phyloP scores from a whole-genome alignment of 228 moss, liverwort and hornwort species.

The Sphagnum fallax region DNA sequence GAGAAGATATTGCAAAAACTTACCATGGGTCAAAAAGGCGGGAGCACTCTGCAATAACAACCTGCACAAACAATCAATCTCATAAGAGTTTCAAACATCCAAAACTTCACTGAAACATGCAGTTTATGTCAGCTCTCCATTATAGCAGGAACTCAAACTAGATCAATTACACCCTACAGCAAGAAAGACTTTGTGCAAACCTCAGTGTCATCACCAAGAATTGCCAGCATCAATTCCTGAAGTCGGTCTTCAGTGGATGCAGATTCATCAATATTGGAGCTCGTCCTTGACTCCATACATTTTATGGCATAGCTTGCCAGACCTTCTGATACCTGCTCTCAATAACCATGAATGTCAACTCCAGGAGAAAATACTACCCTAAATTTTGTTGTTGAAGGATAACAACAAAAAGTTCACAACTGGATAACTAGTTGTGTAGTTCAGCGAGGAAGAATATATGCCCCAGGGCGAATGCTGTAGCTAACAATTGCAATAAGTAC shows the following conservation, averaged over 20 bases:
- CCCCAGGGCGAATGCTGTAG: too few species aligned
- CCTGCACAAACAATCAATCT: slow-evolving; percentile 23
- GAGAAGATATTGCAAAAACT: slow-evolving; percentile 1
- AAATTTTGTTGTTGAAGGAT: too few species aligned
- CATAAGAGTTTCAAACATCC: not conserved
- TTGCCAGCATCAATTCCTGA: slow-evolving; percentile 72
- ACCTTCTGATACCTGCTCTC: slow-evolving; percentile 50
- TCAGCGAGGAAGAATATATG: too few species aligned
- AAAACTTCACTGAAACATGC: too few species aligned
- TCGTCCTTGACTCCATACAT: slow-evolving; percentile 55
- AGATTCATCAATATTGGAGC: slow-evolving; percentile 26
- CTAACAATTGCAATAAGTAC: too few species aligned
- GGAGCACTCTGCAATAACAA: slow-evolving; percentile 84
- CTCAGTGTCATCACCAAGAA: slow-evolving; percentile 91
- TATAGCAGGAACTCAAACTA: too few species aligned
- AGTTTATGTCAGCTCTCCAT: too few species aligned
- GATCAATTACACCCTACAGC: too few species aligned
- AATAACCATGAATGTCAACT: not conserved
- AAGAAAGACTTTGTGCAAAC: slow-evolving; percentile 13
- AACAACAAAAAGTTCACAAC: too few species aligned
- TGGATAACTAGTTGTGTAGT: too few species aligned
- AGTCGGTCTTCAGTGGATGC: slow-evolving; percentile 25
- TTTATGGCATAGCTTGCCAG: slow-evolving; percentile 64
- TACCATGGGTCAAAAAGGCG: slow-evolving; percentile 87
- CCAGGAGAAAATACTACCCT: too few species aligned